phyloP scores from a whole-genome alignment of 805 yeast species.

The Kodamaea laetipori region DNA sequence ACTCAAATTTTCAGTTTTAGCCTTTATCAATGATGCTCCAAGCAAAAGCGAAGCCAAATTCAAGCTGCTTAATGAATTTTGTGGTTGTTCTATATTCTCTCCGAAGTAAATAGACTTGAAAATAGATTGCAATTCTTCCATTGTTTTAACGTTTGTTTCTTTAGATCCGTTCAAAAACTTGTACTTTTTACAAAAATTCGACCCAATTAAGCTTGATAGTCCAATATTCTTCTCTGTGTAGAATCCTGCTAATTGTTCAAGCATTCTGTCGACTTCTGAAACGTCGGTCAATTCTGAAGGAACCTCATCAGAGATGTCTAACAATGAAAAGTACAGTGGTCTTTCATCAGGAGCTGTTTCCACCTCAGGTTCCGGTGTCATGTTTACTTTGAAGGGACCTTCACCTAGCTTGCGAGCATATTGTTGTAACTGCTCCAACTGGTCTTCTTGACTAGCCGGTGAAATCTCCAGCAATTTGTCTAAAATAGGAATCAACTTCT shows the following conservation, averaged over 20 bases:
- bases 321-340: slow-evolving; percentile 13
- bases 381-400: slow-evolving; percentile 15
- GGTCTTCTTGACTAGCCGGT: neutral
- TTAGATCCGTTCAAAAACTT: slow-evolving; percentile 19
- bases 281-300: slow-evolving; percentile 22
- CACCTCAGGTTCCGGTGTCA: neutral
- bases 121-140: slow-evolving; percentile 12
- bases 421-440: slow-evolving; percentile 13
- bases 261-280: slow-evolving; percentile 36
- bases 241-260: slow-evolving; percentile 29
- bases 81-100: neutral
- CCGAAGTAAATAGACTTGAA: slow-evolving; percentile 10
- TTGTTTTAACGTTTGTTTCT: slow-evolving; percentile 8
- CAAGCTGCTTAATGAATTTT: slow-evolving; percentile 7
- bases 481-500: neutral
- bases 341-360: neutral
- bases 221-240: slow-evolving; percentile 20
- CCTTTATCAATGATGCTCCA: slow-evolving; percentile 18
- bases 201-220: slow-evolving; percentile 16
- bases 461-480: neutral
- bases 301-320: slow-evolving; percentile 17
- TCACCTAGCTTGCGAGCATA: slow-evolving; percentile 19
- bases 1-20: slow-evolving; percentile 10
- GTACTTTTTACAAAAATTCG: slow-evolving; percentile 20
- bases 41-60: slow-evolving; percentile 13